Evolutionary conservation across 2,329 filamentous ascomycete species (phyloP).

Genomic region (Magnaporthiopsis poae): DNA sequence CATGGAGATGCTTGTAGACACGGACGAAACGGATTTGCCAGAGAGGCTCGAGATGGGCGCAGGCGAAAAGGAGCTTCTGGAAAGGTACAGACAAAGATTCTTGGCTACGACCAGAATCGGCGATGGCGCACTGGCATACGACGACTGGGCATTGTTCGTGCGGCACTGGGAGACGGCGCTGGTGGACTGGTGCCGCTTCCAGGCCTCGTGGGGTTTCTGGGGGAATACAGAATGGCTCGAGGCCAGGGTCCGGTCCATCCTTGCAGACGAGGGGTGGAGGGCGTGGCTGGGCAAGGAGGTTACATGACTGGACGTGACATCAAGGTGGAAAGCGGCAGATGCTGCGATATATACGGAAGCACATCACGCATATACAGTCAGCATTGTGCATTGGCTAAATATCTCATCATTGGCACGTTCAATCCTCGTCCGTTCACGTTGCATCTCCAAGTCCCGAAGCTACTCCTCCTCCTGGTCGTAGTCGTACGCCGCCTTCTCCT

Average conservation of each 20-base stretch:
- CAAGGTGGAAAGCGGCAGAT: too few species aligned
- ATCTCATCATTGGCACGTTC: too few species aligned
- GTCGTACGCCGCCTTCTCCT: not conserved
- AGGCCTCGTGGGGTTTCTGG: constrained; percentile 53
- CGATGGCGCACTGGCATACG: constrained; percentile 36
- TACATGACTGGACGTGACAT: too few species aligned
- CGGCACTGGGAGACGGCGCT: constrained; percentile 58
- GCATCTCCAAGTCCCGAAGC: too few species aligned
- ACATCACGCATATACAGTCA: too few species aligned
- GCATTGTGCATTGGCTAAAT: too few species aligned
- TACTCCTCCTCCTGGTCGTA: not conserved
- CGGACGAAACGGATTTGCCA: constrained; percentile 1
- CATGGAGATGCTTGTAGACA: constrained; percentile 35
- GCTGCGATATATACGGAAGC: too few species aligned
- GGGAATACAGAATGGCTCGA: constrained; percentile 50
- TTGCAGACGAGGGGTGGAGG: constrained; percentile 33
- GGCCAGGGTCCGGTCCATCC: constrained; percentile 40
- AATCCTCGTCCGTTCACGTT: too few species aligned
- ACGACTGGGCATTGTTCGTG: constrained; percentile 46
- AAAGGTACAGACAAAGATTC: not conserved
- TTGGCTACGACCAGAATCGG: constrained; percentile 19
- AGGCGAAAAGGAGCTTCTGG: not conserved
- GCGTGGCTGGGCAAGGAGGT: not conserved
- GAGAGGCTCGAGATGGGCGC: not conserved
- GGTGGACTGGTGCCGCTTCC: constrained; percentile 57